Conservation (phyloP, 305 asterid species). For the Solanum hybrid region DNA sequence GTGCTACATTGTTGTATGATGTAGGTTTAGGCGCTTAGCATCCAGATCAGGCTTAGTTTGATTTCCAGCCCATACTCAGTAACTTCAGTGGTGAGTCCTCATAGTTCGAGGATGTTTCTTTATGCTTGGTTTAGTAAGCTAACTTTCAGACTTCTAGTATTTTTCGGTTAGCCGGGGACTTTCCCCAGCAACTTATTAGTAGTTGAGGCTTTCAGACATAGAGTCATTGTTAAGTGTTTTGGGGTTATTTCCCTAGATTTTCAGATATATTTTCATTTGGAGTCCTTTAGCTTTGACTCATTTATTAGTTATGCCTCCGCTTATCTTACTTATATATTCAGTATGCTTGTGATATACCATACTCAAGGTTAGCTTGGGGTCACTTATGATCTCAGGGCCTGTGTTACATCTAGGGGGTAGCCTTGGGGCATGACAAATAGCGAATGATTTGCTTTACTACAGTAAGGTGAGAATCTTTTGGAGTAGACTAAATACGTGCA, state of each 20-base stretch:
- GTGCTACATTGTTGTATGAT: not conserved
- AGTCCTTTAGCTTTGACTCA: not conserved
- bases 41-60: not conserved
- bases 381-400: not conserved
- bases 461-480: not conserved
- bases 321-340: too few species aligned
- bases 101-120: not conserved
- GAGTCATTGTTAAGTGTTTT: too few species aligned
- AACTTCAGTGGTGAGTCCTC: not conserved
- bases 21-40: not conserved
- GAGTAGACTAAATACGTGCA: not conserved
- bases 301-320: not conserved
- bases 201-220: too few species aligned
- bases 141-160: too few species aligned
- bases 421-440: not conserved
- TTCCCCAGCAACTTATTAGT: too few species aligned
- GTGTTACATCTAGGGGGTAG: not conserved
- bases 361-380: not conserved
- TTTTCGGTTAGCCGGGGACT: too few species aligned
- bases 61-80: not conserved
- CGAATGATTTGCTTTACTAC: not conserved
- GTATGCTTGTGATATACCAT: not conserved
- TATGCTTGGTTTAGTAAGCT: not conserved
- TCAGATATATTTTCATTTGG: not conserved
- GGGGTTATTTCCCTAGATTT: not conserved